A percentile compares a stretch with the other conserved stretches of the same genome.
Evolutionary conservation across 345 rosid species (phyloP).

Genomic region (Arabidopsis arenosa): DNA sequence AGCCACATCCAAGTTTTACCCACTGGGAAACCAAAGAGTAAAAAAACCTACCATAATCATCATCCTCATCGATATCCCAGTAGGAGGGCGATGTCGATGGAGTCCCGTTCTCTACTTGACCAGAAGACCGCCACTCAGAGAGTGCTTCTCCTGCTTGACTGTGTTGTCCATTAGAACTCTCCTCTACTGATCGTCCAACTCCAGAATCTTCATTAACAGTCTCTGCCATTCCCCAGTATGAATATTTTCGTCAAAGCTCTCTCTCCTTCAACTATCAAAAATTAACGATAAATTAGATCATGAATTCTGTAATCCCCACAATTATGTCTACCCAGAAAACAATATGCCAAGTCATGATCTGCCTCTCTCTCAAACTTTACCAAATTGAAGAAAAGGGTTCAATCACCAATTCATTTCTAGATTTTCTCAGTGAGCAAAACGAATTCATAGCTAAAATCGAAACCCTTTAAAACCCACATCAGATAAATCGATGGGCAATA

Average conservation of each 20-base stretch:
- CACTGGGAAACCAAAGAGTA: not conserved
- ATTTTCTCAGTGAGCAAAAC: not conserved
- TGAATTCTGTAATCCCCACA: not conserved
- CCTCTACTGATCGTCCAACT: constrained; percentile 73
- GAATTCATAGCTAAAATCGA: constrained; percentile 22
- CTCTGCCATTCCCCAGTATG: constrained; percentile 66
- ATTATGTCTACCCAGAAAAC: not conserved
- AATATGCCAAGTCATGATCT: constrained; percentile 2
- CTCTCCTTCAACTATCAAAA: constrained; percentile 21
- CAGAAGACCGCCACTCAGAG: constrained; percentile 91
- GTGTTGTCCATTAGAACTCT: constrained; percentile 60
- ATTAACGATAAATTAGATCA: not conserved
- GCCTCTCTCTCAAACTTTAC: not conserved
- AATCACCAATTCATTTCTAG: constrained; percentile 13
- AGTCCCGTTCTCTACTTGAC: constrained; percentile 86
- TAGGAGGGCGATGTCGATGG: constrained; percentile 89
- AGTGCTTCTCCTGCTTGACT: constrained; percentile 80
- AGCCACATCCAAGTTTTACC: constrained; percentile 2
- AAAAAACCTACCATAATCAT: constrained; percentile 58
- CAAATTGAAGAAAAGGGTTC: not conserved
- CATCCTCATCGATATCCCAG: constrained; percentile 90
- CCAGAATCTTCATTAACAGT: constrained; percentile 68
- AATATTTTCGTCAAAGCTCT: constrained; percentile 3
- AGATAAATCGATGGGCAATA: constrained; percentile 36
- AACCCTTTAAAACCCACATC: constrained; percentile 36